Conservation (phyloP, 2,329 filamentous ascomycete species). For the Cucurbitaria berberidis region DNA sequence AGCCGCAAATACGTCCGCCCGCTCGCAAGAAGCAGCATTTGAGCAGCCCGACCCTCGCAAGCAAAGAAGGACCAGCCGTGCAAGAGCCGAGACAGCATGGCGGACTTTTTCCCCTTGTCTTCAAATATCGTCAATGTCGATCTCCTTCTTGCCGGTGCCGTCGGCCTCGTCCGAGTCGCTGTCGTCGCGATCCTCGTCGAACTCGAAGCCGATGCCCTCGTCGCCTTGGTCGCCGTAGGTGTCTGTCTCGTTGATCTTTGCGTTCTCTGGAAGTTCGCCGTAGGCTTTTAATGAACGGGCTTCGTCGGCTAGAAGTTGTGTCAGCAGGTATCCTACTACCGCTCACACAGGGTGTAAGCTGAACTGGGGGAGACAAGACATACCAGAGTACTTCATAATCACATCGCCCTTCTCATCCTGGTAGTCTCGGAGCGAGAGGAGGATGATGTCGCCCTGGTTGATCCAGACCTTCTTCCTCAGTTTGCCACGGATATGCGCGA, state of each 20-base stretch:
- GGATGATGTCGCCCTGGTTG: conserved; percentile 88
- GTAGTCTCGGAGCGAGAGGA: conserved; percentile 80
- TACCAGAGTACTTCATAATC: conserved; percentile 80
- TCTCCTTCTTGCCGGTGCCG: conserved; percentile 74
- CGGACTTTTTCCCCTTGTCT: conserved; percentile 30
- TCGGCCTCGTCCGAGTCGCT: conserved; percentile 60
- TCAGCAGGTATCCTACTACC: conserved; percentile 65
- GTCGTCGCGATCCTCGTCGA: conserved; percentile 83
- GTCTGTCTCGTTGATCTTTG: conserved; percentile 99
- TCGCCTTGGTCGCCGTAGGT: conserved; percentile 90
- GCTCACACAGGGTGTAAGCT: conserved; percentile 55
- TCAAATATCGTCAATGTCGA: conserved; percentile 95
- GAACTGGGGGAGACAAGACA: conserved; percentile 1
- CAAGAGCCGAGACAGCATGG: conserved; percentile 45
- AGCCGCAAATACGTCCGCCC: conserved; percentile 39
- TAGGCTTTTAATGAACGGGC: conserved; percentile 95
- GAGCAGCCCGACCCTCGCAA: conserved; percentile 38
- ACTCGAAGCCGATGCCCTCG: conserved; percentile 95
- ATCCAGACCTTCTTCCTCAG: conserved; percentile 97
- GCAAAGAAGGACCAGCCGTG: conserved; percentile 23
- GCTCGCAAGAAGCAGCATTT: conserved; percentile 50
- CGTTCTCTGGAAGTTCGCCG: conserved; percentile 93
- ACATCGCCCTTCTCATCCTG: conserved; percentile 94
- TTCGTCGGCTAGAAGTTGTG: conserved; percentile 81
- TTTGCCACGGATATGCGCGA: conserved; percentile 90